Evolutionary conservation across 2,329 filamentous ascomycete genomes (phyloP), one percentile per base, ranked within the genome.

Genomic region (Diaporthe australafricana): DNA sequence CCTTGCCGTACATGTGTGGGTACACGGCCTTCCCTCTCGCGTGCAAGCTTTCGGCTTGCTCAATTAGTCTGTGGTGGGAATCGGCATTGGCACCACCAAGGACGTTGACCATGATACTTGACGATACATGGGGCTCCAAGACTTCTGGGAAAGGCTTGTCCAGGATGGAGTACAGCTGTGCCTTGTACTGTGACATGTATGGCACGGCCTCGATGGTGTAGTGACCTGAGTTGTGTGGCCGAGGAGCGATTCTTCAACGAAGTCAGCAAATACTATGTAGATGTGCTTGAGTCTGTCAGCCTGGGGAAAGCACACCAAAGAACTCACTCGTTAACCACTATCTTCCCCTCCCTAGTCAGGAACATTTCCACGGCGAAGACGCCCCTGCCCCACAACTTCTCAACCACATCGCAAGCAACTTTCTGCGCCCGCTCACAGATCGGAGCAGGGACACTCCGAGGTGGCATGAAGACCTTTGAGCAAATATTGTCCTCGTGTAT

Each of bases 321-420:
- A 30, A 65, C 60, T 65, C 45, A 65, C 60, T 65, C 60, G 7
- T 65, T 65, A 7, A 65, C 60, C 60, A 65, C 20, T 8, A 65
- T 75, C 79, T 77, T 84, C 84, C 90, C 90, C 77, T 96, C 90
- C 62, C 91, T 84, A 14, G 95, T 88, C 4, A 98, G 83, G 83
- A 99, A 99, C 91, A 98, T 94, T 83, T 99, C 96, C 0, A 98
- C 96, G 0, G 96, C 96, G 81, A 98, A 99, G 40, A 98, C 94
- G 75, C 96, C 96, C 74, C 96, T 92, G 66, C 96, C 96, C 85
- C 91, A 91, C 69, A 99, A 92, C 66, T 90, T 92, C 52, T 89
- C 88, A 27, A 98, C 91, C 14, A 96, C 95, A 71, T 93, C 90
- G 76, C 90, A 90, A 0, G 95, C 96, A 0, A 98, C 87, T 52